phyloP scores from a whole-genome alignment of 1,139 yeast species.

The Pichia sp. region DNA sequence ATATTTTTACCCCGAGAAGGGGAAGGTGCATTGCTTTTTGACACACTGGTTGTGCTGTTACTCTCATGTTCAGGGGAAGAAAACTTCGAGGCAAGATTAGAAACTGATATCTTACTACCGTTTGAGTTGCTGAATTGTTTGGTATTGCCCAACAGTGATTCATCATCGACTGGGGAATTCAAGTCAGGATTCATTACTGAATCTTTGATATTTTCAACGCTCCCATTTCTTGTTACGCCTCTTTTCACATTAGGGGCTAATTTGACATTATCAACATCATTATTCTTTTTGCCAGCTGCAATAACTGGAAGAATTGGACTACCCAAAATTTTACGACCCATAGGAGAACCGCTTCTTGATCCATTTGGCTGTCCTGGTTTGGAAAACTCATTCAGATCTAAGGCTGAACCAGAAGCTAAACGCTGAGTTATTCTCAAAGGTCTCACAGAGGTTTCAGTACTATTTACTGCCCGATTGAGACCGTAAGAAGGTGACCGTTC shows the following conservation, averaged over 20 bases:
- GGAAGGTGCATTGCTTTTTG: conserved; percentile 12
- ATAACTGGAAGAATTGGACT: conserved; percentile 16
- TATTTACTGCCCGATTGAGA: not conserved
- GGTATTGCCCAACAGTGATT: not conserved
- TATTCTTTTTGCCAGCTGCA: conserved; percentile 7
- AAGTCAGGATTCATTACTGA: not conserved
- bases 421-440: conserved; percentile 58
- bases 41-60: not conserved
- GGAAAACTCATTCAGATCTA: conserved; percentile 2
- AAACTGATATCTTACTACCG: not conserved
- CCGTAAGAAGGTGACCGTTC: not conserved
- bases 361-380: conserved; percentile 6
- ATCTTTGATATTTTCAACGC: conserved; percentile 1
- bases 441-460: conserved; percentile 42
- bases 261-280: not conserved
- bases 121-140: not conserved
- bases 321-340: conserved; percentile 7
- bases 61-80: conserved; percentile 6
- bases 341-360: conserved; percentile 17
- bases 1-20: conserved; percentile 25
- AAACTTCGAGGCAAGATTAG: conserved; percentile 21
- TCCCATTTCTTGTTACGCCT: not conserved
- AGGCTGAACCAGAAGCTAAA: conserved; percentile 21
- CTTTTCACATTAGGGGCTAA: not conserved
- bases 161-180: not conserved